Conservation (phyloP, 1,284 basidiomycete species). For the Microbotryum violaceum region DNA sequence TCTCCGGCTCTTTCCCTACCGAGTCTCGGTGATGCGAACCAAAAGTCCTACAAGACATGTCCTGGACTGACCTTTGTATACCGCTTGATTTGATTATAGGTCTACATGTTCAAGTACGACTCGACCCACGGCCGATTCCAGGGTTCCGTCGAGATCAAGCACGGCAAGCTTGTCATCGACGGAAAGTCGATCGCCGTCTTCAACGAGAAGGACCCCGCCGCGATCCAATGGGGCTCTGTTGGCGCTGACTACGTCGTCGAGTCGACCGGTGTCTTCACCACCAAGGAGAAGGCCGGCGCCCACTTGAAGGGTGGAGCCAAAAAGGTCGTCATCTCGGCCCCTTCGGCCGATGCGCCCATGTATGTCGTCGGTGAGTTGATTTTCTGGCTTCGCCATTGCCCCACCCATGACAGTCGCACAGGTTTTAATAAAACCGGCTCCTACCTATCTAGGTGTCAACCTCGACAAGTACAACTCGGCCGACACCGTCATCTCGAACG, state of each 20-base stretch:
- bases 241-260: slow-evolving; percentile 94
- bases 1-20: slow-evolving; percentile 16
- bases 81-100: slow-evolving; percentile 44
- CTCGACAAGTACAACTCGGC: slow-evolving; percentile 86
- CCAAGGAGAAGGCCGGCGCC: slow-evolving; percentile 71
- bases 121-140: slow-evolving; percentile 95
- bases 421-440: not conserved
- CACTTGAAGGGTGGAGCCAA: slow-evolving; percentile 99
- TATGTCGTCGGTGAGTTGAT: slow-evolving; percentile 40
- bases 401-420: slow-evolving; percentile 53
- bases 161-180: slow-evolving; percentile 76
- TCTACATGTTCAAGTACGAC: slow-evolving; percentile 99
- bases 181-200: slow-evolving; percentile 73
- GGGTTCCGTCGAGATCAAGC: slow-evolving; percentile 72
- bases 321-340: slow-evolving; percentile 99
- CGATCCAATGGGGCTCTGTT: slow-evolving; percentile 72
- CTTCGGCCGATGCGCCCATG: slow-evolving; percentile 98
- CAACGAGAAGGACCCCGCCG: slow-evolving; percentile 77
- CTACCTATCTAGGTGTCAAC: slow-evolving; percentile 69
- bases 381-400: not conserved
- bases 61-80: not conserved
- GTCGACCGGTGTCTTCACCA: slow-evolving; percentile 99
- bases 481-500: slow-evolving; percentile 91
- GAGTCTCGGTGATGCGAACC: not conserved
- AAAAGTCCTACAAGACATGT: too few relatives aligned